Conservation (phyloP, 1,284 basidiomycete species). For the Puccinia coronata region DNA sequence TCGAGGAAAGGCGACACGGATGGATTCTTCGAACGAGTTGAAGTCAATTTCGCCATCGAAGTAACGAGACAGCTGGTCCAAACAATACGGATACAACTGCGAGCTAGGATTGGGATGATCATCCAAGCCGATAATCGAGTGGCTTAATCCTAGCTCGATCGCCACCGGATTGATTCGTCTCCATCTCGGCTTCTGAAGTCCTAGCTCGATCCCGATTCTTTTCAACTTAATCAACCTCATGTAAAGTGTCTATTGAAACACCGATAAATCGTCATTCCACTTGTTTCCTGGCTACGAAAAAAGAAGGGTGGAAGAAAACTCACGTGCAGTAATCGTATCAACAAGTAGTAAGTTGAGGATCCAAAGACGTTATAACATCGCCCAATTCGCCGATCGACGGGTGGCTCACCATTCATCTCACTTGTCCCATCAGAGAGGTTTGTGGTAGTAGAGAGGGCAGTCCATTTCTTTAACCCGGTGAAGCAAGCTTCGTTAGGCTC, state of each 20-base stretch:
- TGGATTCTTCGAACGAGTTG: slow-evolving; percentile 39
- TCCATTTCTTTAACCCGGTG: slow-evolving; percentile 40
- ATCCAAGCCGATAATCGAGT: slow-evolving; percentile 46
- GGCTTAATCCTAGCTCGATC: slow-evolving; percentile 43
- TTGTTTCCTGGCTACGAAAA: neutral
- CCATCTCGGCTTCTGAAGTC: slow-evolving; percentile 31
- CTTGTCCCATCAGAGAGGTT: neutral
- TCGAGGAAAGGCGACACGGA: slow-evolving; percentile 38
- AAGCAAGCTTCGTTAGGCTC: slow-evolving; percentile 27
- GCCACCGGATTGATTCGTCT: slow-evolving; percentile 49
- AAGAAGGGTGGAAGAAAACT: neutral
- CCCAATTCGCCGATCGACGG: neutral
- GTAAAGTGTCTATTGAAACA: slow-evolving; percentile 35
- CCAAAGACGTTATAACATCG: slow-evolving; percentile 46
- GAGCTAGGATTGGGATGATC: slow-evolving; percentile 32
- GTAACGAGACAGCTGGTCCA: slow-evolving; percentile 40
- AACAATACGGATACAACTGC: slow-evolving; percentile 40
- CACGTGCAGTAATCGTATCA: slow-evolving; percentile 42
- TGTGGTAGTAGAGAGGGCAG: neutral
- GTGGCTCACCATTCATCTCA: neutral
- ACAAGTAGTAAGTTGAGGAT: slow-evolving; percentile 42
- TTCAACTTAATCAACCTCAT: slow-evolving; percentile 39
- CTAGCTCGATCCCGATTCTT: slow-evolving; percentile 19
- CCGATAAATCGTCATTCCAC: neutral
- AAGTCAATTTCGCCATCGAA: slow-evolving; percentile 49